Evolutionary conservation across 2,329 filamentous ascomycete genomes (phyloP).

Genomic region (Pseudopyricularia javanii): DNA sequence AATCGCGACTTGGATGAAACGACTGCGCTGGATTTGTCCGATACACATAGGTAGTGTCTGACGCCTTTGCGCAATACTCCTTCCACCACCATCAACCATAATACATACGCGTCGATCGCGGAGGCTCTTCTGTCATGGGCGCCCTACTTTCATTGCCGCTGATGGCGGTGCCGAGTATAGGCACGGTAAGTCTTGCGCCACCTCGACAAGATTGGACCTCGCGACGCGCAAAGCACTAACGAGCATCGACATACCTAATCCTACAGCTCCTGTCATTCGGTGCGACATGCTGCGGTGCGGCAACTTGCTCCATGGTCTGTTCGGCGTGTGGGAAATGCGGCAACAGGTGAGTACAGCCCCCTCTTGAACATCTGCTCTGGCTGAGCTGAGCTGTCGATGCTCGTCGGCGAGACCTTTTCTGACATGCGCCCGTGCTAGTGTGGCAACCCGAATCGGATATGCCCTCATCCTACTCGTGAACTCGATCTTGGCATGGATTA

Average conservation of each 20-base stretch:
- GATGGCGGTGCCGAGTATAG: constrained; percentile 73
- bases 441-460: constrained; percentile 93
- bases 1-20: no score
- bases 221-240: not conserved
- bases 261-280: constrained; percentile 62
- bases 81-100: not conserved
- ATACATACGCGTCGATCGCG: not conserved
- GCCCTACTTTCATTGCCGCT: constrained; percentile 82
- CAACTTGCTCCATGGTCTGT: constrained; percentile 91
- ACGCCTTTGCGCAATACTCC: no score
- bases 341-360: constrained; percentile 56
- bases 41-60: no score
- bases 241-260: not conserved
- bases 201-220: not conserved
- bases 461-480: constrained; percentile 91
- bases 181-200: constrained; percentile 53
- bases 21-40: no score
- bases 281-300: constrained; percentile 90
- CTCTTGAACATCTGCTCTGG: not conserved
- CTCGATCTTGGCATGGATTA: constrained; percentile 95
- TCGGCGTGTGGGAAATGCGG: constrained; percentile 94
- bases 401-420: constrained; percentile 6
- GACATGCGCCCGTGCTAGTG: constrained; percentile 35
- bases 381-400: not conserved
- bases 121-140: constrained; percentile 51